Base-by-base conservation (phyloP, 345 rosid species). In the Boechera retrofracta region DNA sequence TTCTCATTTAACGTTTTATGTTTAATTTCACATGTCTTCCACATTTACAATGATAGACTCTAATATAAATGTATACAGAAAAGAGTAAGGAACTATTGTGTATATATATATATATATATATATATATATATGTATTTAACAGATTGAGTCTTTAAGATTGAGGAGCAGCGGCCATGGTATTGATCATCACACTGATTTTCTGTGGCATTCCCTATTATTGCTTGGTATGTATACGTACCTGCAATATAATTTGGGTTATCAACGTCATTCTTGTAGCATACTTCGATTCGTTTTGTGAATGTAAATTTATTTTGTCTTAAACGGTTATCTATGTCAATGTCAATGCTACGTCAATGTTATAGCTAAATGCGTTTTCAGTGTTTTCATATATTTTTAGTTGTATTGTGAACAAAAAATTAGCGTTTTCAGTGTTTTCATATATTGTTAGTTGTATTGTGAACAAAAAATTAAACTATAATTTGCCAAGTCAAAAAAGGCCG, bases 401-500 rank as follows among this genome's bases (percentile, higher is more conserved):
- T 59, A 51, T 59, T 51, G 55, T 56, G 36, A 41, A 65, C 49
- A 31, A 45, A 47, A 66, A 31, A 26, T 6, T 33, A 32, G 24
- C 11, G 47, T 10, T 7, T 44, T 11, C 1, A 67, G 39, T 36
- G 24, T 21, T 28, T 28, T 28, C 29, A 2, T 28, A 28, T 28
- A 2, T 28, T 28, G 2, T 28, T 28, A 2, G 61, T 29, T 58
- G 61, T 67, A 51, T 59, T 51, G 55, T 56, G 36, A 41, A 65
- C 49, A 31, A 45, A 47, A 66, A 39, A 26, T 10, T 33, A 32
- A 64, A 49, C 36, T 67, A 2, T 31, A 39, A 52, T 16, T 65
- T 66, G 61, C 53, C 71, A 51, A 72, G 81, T 72, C 73, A 78
- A 71, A 63, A 53, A 77, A 7, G 45, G 71, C 60, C 51, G 67